Base-by-base conservation (phyloP, 768 basidiomycete genomes). In the Coprinopsis strossmayeri region DNA sequence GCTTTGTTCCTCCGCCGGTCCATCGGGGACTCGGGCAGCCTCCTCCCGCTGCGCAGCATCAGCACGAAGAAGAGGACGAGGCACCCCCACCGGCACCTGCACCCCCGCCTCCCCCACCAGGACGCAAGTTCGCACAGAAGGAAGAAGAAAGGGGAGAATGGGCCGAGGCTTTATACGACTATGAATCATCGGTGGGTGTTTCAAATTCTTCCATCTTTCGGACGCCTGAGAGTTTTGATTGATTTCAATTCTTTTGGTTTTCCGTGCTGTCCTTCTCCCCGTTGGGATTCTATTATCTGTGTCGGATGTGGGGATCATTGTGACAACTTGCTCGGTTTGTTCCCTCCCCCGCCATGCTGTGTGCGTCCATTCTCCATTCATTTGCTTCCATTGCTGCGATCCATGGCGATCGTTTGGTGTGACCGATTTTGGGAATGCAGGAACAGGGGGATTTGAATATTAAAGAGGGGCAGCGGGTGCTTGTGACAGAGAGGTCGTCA, bases 131-230 rank as follows among this genome's bases (percentile, higher is more conserved):
- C 38, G 65, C 66, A 49, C 61, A 65, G 45, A 64, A 65, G 45
- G 57, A 69, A 27, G 70, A 65, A 43, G 57, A 57, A 7, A 57
- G 65, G 28, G 86, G 84, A 3, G 83, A 86, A 52, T 91, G 88
- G 88, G 86, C 78, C 13, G 81, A 89, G 56, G 88, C 71, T 3
- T 55, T 87, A 62, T 91, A 90, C 58, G 87, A 86, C 51, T 91
- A 86, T 66, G 67, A 67, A 35, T 81, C 86, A 44, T 68, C 69
- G 56, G 87, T 88, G 55, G 21, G 62, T 61, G 26, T 21, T 10
- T 21, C 26, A 17, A 20, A 40, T 12, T 10, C 5, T 24, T 4
- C 18, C 23, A 18, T 32, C 11, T 30, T 25, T 43, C 26, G 20
- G 23, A 12, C 3, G 35, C 17, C 51, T 25, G 40, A 21, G 18